Evolutionary conservation across 768 basidiomycete genomes (phyloP), one percentile per base, ranked within the genome.

Genomic region (Hypholoma sublateritium): DNA sequence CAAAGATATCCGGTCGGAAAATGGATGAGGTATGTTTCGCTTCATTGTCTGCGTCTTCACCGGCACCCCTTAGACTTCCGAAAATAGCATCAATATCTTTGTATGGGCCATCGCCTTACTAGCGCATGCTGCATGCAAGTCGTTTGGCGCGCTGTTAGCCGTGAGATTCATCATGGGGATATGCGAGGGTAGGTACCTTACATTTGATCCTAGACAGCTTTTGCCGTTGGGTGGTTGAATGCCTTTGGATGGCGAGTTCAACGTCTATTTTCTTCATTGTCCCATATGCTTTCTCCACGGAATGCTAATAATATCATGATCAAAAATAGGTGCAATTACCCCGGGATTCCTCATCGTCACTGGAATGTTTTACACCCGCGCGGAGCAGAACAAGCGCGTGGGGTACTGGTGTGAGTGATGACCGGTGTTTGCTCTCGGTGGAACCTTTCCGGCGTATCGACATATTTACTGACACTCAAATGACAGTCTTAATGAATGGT

Each of bases 261-360:
- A 32, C 9, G 28, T 32, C 28, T 32, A 32, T 32, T 32, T 32
- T 32, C 28, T 32, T 32, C 28, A 5, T 32, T 32, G 28, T 3
- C 28, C 28, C 28, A 32, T 32, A 6, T 32, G 28, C 28, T 32
- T 32, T 32, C 28, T 9, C 28, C 28, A 9, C 5, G 6, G 28
- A 32, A 32, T 32, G 28, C 28, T 32, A 32, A 32, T 32, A 32
- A 32, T 32, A 32, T 5, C 28, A 32, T 32, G 28, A 9, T 25
- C 19, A 47, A 17, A 47, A 25, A 13, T 49, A 76, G 88, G 88
- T 55, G 87, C 87, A 12, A 87, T 91, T 50, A 91, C 89, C 8
- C 86, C 89, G 28, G 89, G 89, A 16, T 90, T 91, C 73, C 78
- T 92, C 82, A 83, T 92, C 65, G 86, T 91, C 41, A 89, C 84